Evolutionary conservation across 1,284 basidiomycete genomes (phyloP), one percentile per base, ranked within the genome.

Genomic region (Austroboletus olivaceoglutinosus): DNA sequence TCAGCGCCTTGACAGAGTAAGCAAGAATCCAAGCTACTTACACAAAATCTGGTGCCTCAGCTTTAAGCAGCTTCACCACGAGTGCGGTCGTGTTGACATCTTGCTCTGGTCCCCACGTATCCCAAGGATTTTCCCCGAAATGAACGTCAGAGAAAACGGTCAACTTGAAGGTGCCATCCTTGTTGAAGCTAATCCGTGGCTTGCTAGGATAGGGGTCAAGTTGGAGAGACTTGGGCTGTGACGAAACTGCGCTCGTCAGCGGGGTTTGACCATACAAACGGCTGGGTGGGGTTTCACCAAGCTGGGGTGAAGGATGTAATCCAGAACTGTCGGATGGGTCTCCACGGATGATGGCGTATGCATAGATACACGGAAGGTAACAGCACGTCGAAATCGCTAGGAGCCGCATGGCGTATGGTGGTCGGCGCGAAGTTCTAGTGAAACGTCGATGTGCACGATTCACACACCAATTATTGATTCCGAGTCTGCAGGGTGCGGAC

Each of bases 41-140:
- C 85, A 82, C 83, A 65, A 80, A 86, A 58, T 85, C 81, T 0
- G 83, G 83, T 34, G 68, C 68, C 63, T 86, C 84, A 43, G 76
- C 68, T 1, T 65, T 58, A 23, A 86, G 59, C 11, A 86, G 72
- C 0, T 58, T 70, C 23, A 74, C 72, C 79, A 85, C 82, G 51
- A 86, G 58, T n/a, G 61, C 61, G 1, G 70, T 72, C 48, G 81
- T 84, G 40, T 84, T 81, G 22, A 72, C 63, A 54, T 86, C 84
- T 57, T 86, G 83, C 55, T 76, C 64, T 19, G 78, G 81, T 0
- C 84, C 84, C 82, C 83, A 84, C 10, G 53, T 64, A 47, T 83
- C 82, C 81, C 82, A 84, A 8, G 83, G 82, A 58, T 85, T 83
- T 64, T 85, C 84, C 21, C 84, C 85, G 52, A 75, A 86, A 58